Conservation (phyloP, 2,329 filamentous ascomycete species). For the Aspergillus viridinutans region DNA sequence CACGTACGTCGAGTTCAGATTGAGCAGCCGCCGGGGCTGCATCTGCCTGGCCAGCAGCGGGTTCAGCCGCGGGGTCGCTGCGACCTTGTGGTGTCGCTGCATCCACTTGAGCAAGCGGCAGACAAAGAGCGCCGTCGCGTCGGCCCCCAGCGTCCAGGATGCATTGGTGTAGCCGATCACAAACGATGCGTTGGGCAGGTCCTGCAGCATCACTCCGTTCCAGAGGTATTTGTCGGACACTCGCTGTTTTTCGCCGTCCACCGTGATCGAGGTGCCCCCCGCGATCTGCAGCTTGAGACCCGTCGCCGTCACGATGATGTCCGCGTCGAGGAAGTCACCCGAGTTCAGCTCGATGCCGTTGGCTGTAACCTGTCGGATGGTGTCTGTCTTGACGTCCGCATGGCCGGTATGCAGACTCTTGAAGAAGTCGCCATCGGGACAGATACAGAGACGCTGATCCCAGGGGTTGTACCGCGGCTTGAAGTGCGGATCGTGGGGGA, state of each 20-base stretch:
- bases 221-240: constrained; percentile 37
- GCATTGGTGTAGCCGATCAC: constrained; percentile 44
- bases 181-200: constrained; percentile 40
- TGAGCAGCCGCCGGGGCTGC: constrained; percentile 29
- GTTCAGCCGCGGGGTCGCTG: constrained; percentile 27
- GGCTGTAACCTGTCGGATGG: constrained; percentile 48
- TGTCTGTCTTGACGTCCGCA: constrained; percentile 53
- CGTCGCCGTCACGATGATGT: constrained; percentile 44
- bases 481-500: constrained; percentile 60
- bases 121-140: constrained; percentile 40
- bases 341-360: constrained; percentile 48
- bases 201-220: constrained; percentile 44
- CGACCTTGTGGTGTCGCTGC: constrained; percentile 21
- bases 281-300: constrained; percentile 40
- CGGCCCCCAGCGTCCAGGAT: constrained; percentile 44
- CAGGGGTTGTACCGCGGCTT: constrained; percentile 62
- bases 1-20: constrained; percentile 41
- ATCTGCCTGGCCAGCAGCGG: constrained; percentile 14
- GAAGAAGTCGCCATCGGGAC: constrained; percentile 59
- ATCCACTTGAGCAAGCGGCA: constrained; percentile 34
- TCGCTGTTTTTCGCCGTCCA: constrained; percentile 36
- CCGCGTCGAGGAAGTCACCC: constrained; percentile 38
- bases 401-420: constrained; percentile 47
- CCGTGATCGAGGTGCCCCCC: constrained; percentile 31
- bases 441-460: constrained; percentile 72